Percentiles rank a stretch among this genome's conserved stretches.
Conservation (phyloP, 805 yeast genomes). For the Starmerella bombi region DNA sequence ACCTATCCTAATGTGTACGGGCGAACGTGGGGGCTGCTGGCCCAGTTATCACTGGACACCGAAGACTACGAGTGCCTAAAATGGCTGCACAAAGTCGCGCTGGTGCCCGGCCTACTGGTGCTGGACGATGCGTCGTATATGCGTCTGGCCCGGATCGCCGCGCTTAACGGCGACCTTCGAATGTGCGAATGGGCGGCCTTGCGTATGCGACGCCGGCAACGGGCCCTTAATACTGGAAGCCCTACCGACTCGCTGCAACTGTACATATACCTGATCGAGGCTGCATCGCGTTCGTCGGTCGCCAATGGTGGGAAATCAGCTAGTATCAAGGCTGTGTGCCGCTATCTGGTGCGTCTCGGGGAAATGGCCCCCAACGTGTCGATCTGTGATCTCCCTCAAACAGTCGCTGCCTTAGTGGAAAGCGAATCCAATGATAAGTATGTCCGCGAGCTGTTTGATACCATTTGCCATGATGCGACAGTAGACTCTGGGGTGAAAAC, state of each 20-base stretch:
- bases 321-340: constrained; percentile 18
- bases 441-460: constrained; percentile 10
- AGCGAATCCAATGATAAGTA: constrained; percentile 1
- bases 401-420: constrained; percentile 13
- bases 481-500: constrained; percentile 16
- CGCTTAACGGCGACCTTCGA: constrained; percentile 21
- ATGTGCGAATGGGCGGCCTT: constrained; percentile 26
- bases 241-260: constrained; percentile 6
- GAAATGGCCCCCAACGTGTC: constrained; percentile 15
- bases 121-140: constrained; percentile 24
- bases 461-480: constrained; percentile 9
- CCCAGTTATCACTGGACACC: constrained; percentile 19
- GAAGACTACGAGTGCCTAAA: constrained; percentile 20
- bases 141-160: constrained; percentile 22
- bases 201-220: constrained; percentile 21
- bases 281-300: constrained; percentile 15
- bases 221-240: constrained; percentile 9
- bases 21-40: constrained; percentile 26
- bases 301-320: not conserved
- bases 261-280: constrained; percentile 19
- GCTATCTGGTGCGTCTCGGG: constrained; percentile 19
- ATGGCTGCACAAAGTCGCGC: constrained; percentile 23
- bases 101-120: constrained; percentile 24
- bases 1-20: constrained; percentile 18
- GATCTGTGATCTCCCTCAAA: constrained; percentile 19